Evolutionary conservation across 495 filamentous ascomycete species (phyloP), one percentile per base, ranked within the genome.

Genomic region (Cetradonia linearis): DNA sequence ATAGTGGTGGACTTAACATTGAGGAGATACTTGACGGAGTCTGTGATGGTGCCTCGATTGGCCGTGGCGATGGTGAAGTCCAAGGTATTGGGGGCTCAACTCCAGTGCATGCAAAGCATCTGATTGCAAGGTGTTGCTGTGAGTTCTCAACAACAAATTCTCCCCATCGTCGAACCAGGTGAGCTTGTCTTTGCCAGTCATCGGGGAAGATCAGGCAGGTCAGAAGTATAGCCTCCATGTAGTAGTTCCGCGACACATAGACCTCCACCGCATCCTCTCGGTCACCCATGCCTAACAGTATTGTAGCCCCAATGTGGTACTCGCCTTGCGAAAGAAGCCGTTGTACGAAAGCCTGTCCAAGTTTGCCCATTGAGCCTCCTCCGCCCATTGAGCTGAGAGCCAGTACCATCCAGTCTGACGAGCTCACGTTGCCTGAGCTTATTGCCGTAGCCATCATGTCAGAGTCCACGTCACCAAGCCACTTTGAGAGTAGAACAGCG

Each of bases 371-470:
- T 7, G 90, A 89, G 14, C 84, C 82, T 58, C 86, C 78, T 1
- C 86, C 83, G 55, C 74, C 83, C 77, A 97, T 95, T 33, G 87
- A 85, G 68, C 89, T 97, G 55, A 98, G 75, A 16, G 93, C 93
- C 7, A 98, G 76, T 61, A 97, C 77, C 91, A 98, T 95, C 94
- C 93, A 98, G 70, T 96, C 94, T 1, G 85, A 86, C 2, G 87
- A 86, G 42, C 89, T 91, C 75, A 90, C 88, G 31, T 88, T 85
- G 55, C 94, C 87, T 0, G 89, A 82, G 36, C 81, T 81, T 44
- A 84, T 71, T 75, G 84, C 78, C 1, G 84, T 77, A n/a, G 83
- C 80, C 86, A 94, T 88, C 55, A 87, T 80, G 66, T 93, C 88
- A 6, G 85, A 81, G 63, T 86, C 84, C 18, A 88, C 83, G 58